Evolutionary conservation across 2,329 filamentous ascomycete species (phyloP).

Genomic region (Pyricularia grisea): DNA sequence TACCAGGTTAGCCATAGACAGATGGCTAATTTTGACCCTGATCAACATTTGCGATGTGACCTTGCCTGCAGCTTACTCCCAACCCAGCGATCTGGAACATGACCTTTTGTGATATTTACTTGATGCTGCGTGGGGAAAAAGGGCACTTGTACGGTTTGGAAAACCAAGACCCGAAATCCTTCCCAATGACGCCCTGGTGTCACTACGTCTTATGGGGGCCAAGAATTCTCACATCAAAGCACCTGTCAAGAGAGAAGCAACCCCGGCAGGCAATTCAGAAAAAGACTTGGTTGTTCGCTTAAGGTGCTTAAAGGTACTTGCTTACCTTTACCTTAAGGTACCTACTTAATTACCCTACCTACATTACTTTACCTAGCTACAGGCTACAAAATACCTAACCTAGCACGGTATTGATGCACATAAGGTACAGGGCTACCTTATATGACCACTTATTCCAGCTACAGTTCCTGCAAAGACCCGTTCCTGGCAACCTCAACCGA

Average conservation of each 20-base stretch:
- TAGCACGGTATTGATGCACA: too few species aligned
- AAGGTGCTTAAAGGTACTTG: too few species aligned
- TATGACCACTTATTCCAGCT: too few species aligned
- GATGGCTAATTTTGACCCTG: not conserved
- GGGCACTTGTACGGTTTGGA: not conserved
- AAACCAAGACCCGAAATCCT: not conserved
- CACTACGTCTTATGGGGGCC: not conserved
- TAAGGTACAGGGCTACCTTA: too few species aligned
- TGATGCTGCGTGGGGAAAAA: not conserved
- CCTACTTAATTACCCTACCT: too few species aligned
- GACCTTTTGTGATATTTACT: not conserved
- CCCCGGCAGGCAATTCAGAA: too few species aligned
- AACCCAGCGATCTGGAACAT: not conserved
- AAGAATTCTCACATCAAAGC: not conserved
- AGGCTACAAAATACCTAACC: too few species aligned
- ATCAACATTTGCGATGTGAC: not conserved
- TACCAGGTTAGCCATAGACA: not conserved
- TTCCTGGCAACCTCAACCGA: not conserved
- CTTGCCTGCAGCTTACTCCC: not conserved
- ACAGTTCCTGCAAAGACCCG: too few species aligned
- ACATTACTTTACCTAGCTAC: too few species aligned
- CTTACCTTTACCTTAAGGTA: too few species aligned
- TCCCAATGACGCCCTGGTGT: not conserved
- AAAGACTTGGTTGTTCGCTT: too few species aligned
- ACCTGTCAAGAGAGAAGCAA: too few species aligned